Percentiles rank a stretch among this genome's conserved stretches.
phyloP scores from a whole-genome alignment of 1,284 basidiomycete species.

The Marasmius oreades region DNA sequence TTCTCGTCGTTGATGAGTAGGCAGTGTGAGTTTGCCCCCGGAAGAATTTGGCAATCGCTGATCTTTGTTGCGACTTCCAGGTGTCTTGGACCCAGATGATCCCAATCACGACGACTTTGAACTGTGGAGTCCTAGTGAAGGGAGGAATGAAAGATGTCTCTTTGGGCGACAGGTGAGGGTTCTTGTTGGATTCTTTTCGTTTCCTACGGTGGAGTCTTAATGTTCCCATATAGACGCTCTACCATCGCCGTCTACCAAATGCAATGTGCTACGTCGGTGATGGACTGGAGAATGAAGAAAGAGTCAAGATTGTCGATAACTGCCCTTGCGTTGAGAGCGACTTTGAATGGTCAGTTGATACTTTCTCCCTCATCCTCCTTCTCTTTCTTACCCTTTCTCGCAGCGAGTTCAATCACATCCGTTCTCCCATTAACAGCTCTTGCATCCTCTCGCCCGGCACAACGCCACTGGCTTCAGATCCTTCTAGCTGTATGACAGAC shows the following conservation, averaged over 20 bases:
- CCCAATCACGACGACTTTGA: slow-evolving; percentile 89
- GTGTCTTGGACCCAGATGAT: slow-evolving; percentile 64
- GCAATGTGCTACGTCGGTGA: slow-evolving; percentile 82
- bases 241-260: slow-evolving; percentile 82
- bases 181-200: neutral
- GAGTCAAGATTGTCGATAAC: slow-evolving; percentile 55
- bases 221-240: slow-evolving; percentile 82
- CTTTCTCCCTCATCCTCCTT: neutral
- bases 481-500: neutral
- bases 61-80: slow-evolving; percentile 35
- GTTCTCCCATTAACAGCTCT: slow-evolving; percentile 54
- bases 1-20: slow-evolving; percentile 75
- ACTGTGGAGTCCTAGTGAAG: slow-evolving; percentile 89
- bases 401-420: slow-evolving; percentile 88
- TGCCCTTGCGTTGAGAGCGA: slow-evolving; percentile 74
- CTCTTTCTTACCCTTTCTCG: neutral
- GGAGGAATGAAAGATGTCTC: slow-evolving; percentile 75
- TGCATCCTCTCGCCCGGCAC: slow-evolving; percentile 78
- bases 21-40: slow-evolving; percentile 56
- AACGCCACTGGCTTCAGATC: slow-evolving; percentile 51
- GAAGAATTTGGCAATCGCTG: neutral
- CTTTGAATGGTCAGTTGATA: slow-evolving; percentile 85
- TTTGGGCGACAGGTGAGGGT: slow-evolving; percentile 78
- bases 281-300: slow-evolving; percentile 40
- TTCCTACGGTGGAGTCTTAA: too few species aligned